These are phyloP conservation scores for Beauveria sp. DNA, from an alignment of 2,329 filamentous ascomycete genomes.

Conservation along the genomic window DNA sequence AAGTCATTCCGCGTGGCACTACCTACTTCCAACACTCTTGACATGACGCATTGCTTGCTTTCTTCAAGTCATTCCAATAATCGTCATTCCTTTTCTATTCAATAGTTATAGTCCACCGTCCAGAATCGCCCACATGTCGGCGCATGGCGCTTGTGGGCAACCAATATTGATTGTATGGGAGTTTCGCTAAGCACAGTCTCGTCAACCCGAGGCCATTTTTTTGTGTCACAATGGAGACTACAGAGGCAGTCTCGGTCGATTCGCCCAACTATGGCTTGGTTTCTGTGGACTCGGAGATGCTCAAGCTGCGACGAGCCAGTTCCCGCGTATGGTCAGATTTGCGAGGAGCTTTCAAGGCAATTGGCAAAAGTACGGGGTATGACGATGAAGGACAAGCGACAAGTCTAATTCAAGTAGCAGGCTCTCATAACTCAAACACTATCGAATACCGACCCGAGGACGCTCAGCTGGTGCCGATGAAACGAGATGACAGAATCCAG, in stretches of 20 bases:
- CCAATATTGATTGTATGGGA: neutral
- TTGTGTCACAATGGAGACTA: neutral
- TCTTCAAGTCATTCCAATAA: neutral
- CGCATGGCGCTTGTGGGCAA: neutral
- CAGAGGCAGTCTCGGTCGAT: neutral
- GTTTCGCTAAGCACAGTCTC: neutral
- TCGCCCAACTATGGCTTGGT: neutral
- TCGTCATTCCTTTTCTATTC: conserved; percentile 2
- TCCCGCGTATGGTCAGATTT: conserved; percentile 29
- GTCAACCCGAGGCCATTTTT: no score
- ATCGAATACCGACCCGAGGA: conserved; percentile 13
- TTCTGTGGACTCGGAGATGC: neutral
- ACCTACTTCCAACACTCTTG: neutral
- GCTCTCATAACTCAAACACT: conserved; percentile 16
- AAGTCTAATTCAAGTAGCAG: conserved; percentile 15
- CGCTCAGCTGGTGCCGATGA: neutral
- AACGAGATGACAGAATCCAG: neutral
- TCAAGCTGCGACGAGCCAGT: conserved; percentile 21
- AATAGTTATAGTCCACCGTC: neutral
- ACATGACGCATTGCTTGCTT: neutral
- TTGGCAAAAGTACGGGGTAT: conserved; percentile 19
- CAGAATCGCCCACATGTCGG: neutral
- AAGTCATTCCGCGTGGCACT: neutral
- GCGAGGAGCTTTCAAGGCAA: conserved; percentile 25
- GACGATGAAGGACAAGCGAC: no score